Evolutionary conservation across 2,329 filamentous ascomycete genomes (phyloP).

Genomic region (Talaromyces sp.): DNA sequence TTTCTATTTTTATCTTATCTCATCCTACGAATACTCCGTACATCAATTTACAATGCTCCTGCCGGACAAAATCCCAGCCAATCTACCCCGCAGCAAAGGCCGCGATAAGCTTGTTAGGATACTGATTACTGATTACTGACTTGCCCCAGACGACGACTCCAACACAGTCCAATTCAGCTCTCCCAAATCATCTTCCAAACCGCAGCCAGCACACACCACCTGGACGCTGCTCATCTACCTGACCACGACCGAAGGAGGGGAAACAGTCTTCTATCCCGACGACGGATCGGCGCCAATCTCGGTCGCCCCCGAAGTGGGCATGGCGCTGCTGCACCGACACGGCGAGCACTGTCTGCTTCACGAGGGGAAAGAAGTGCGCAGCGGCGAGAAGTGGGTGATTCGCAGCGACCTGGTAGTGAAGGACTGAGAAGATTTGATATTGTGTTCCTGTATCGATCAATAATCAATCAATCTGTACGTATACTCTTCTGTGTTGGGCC

Average conservation of each 20-base stretch:
- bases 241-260: constrained; percentile 76
- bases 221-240: constrained; percentile 90
- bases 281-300: constrained; percentile 55
- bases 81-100: background rate
- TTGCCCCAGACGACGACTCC: constrained; percentile 69
- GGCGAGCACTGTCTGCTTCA: constrained; percentile 85
- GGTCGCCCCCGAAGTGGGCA: constrained; percentile 72
- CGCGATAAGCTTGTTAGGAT: background rate
- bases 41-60: background rate
- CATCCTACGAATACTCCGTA: background rate
- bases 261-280: constrained; percentile 86
- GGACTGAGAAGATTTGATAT: background rate
- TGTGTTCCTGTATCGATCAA: too few species aligned
- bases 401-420: constrained; percentile 63
- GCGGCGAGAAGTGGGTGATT: constrained; percentile 87
- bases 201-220: constrained; percentile 62
- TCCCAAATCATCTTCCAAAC: constrained; percentile 36
- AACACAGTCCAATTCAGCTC: constrained; percentile 58
- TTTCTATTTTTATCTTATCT: background rate
- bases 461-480: background rate
- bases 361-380: constrained; percentile 71
- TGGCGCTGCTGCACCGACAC: constrained; percentile 81
- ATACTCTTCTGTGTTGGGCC: too few species aligned
- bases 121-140: constrained; percentile 8
- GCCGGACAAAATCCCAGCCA: background rate